Base-by-base conservation (phyloP, 805 yeast species). In the Komagataella mondaviorum region DNA sequence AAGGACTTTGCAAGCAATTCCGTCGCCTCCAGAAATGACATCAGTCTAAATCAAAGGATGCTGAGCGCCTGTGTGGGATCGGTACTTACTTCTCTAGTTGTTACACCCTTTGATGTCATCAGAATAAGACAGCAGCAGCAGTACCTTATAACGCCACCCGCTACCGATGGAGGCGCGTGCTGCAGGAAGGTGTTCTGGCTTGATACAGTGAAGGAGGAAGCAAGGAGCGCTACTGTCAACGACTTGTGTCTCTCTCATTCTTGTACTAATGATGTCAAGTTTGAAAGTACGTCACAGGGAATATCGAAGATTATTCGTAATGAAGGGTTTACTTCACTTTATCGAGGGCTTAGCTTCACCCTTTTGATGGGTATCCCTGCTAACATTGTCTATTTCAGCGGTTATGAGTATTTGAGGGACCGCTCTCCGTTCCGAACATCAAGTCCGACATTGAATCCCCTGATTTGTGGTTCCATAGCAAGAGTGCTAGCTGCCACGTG, bases 331-430 rank as follows among this genome's bases (percentile, higher is more conserved):
- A 49, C 72, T 1, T 83, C 96, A 0, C 70, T 93, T 16, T 93
- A 96, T 91, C 71, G 98, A 51, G 99, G 99, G 0, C 72, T 93
- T 6, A 78, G 91, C 0, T 63, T 91, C 30, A 88, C 95, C 0
- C 67, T 93, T 17, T 53, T 85, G 12, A 93, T 93, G 95, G 88
- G 96, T 0, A 75, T 90, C 1, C 99, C 99, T 1, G 77, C 96
- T 0, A 93, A 91, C 58, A 85, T 93, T 54, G 90, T 93, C 5
- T 93, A 93, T 64, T 93, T 88, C 68, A 85, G 95, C 1, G 96
- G 97, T 0, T 93, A 93, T 63, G 99, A 93, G 59, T 78, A 83
- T 54, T 69, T 91, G 48, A 70, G 96, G 57, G 96, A 88, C 59
- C 66, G 72, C n/a, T 81, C 91, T 0, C 83, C 88, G 0, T 58